Conservation (phyloP, 139 green algal species). For the Ettlia oleoabundans region DNA sequence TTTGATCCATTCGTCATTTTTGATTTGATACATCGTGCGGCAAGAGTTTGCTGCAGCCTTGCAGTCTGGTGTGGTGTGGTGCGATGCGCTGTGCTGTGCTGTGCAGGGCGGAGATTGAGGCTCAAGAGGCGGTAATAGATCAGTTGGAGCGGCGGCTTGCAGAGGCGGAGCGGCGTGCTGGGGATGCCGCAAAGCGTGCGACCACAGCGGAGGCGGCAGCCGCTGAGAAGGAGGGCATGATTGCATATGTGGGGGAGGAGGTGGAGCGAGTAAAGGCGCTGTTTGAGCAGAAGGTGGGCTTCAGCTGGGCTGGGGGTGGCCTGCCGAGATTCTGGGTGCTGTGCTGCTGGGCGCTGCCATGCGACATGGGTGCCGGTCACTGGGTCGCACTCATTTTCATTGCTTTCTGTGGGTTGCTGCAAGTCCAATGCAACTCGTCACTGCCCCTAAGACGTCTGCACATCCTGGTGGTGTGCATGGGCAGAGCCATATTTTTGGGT, state of each 20-base stretch:
- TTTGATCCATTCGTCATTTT: neutral
- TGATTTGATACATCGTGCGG: neutral
- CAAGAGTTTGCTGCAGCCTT: neutral
- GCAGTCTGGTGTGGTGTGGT: neutral
- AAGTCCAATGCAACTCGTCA: no score
- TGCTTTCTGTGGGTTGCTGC: no score
- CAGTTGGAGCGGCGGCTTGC: constrained; percentile 30
- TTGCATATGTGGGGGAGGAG: constrained; percentile 55
- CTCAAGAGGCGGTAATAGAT: constrained; percentile 41
- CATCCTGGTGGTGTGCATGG: no score
- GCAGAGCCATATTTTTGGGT: no score
- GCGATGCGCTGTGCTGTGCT: neutral
- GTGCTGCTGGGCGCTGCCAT: neutral
- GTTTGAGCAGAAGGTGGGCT: constrained; percentile 53
- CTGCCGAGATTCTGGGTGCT: neutral
- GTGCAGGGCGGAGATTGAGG: constrained; percentile 47
- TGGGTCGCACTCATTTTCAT: no score
- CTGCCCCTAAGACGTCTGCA: no score
- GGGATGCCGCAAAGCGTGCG: constrained; percentile 27
- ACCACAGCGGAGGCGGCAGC: constrained; percentile 17
- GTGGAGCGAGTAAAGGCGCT: constrained; percentile 60
- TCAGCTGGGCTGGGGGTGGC: neutral
- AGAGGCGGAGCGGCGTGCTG: constrained; percentile 20
- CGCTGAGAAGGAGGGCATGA: constrained; percentile 49
- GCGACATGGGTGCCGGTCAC: no score